These are phyloP conservation scores for Wickerhamiella cacticola DNA, from an alignment of 805 yeast genomes.

Conservation along the genomic window DNA sequence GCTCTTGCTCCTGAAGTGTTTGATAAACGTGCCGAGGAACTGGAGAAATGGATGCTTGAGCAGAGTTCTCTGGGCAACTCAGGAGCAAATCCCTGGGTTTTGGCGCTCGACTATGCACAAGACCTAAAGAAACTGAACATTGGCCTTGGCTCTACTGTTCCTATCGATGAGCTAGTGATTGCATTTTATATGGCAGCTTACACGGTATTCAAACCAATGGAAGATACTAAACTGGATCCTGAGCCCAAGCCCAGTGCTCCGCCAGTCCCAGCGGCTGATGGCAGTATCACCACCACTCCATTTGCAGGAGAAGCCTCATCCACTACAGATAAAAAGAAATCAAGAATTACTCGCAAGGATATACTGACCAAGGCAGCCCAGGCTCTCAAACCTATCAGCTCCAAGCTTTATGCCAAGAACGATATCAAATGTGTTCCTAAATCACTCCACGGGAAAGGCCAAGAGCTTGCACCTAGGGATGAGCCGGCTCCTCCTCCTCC, in stretches of 20 bases:
- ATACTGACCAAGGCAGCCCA: conserved; percentile 20
- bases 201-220: conserved; percentile 7
- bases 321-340: conserved; percentile 5
- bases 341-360: conserved; percentile 18
- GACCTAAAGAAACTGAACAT: conserved; percentile 63
- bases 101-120: conserved; percentile 24
- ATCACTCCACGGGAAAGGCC: conserved; percentile 1
- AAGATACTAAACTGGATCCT: background rate
- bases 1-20: conserved; percentile 27
- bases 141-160: conserved; percentile 64
- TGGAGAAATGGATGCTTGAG: conserved; percentile 18
- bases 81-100: conserved; percentile 12
- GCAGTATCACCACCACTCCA: background rate
- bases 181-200: conserved; percentile 45
- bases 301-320: background rate
- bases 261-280: background rate
- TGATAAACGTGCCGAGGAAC: conserved; percentile 30
- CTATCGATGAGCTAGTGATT: conserved; percentile 63
- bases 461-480: conserved; percentile 1
- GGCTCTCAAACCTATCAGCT: conserved; percentile 16
- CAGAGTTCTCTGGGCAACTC: background rate
- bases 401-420: conserved; percentile 15
- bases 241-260: background rate
- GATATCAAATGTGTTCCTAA: conserved; percentile 15
- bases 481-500: background rate